Percentiles rank a stretch among this genome's conserved stretches.
These are phyloP conservation scores for Carpinus viminea DNA, from an alignment of 306 rosid genomes.

Conservation along the genomic window DNA sequence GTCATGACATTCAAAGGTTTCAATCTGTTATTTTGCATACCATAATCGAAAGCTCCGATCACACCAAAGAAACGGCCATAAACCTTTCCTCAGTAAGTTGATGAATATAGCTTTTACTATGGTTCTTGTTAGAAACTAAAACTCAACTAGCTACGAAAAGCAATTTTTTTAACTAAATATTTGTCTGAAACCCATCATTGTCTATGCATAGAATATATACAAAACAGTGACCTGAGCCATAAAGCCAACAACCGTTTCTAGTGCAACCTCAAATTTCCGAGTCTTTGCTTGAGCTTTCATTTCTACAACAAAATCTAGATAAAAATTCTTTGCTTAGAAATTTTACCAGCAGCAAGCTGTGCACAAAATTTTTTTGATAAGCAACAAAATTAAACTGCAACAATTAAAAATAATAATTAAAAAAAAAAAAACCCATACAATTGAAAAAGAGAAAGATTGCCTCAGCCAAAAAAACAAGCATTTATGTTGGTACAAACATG, in stretches of 20 bases:
- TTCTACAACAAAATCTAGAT: background rate
- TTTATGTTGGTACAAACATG: background rate
- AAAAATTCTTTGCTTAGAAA: background rate
- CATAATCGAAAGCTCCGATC: too few relatives aligned
- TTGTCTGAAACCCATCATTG: background rate
- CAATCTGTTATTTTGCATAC: too few relatives aligned
- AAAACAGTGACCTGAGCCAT: background rate
- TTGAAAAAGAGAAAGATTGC: background rate
- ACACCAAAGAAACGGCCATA: too few relatives aligned
- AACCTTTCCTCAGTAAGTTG: too few relatives aligned
- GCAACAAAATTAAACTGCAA: background rate
- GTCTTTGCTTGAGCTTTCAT: background rate
- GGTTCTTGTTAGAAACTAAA: too few relatives aligned
- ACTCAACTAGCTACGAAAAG: too few relatives aligned
- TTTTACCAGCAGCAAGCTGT: background rate
- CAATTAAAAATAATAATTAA: background rate
- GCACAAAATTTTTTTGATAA: too few relatives aligned
- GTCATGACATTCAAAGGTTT: too few relatives aligned
- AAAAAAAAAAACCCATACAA: background rate
- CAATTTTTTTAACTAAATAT: background rate
- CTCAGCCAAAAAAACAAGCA: background rate
- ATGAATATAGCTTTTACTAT: too few relatives aligned
- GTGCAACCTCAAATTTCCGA: background rate
- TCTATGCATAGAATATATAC: background rate
- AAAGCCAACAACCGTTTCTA: background rate